A percentile compares a stretch with the other conserved stretches of the same genome.
These are phyloP conservation scores for Cunninghamia lanceolata DNA, from an alignment of 75 land plant species.

Conservation along the genomic window DNA sequence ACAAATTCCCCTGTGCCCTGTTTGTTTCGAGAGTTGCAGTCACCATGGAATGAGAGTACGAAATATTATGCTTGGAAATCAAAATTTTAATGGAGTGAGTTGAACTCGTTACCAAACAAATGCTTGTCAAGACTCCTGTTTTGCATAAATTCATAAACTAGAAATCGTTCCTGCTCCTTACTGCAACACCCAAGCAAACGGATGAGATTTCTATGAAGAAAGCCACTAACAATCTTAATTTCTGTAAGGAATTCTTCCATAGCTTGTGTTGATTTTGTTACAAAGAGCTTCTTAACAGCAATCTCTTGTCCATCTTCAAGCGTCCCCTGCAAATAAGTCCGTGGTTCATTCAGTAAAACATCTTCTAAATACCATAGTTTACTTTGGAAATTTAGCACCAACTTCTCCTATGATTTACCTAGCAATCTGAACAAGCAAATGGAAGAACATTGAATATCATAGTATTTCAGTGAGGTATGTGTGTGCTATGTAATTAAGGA, in stretches of 20 bases:
- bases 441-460: too few species aligned
- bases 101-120: constrained; percentile 16
- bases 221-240: constrained; percentile 15
- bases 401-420: background rate
- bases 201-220: constrained; percentile 24
- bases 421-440: background rate
- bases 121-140: constrained; percentile 18
- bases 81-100: background rate
- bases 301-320: constrained; percentile 20
- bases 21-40: background rate
- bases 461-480: too few species aligned
- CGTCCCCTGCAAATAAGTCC: constrained; percentile 6
- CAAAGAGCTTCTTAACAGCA: constrained; percentile 16
- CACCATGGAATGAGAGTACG: constrained; percentile 4
- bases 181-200: constrained; percentile 22
- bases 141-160: constrained; percentile 22
- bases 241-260: constrained; percentile 19
- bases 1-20: background rate
- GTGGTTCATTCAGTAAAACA: background rate
- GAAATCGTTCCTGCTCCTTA: constrained; percentile 14
- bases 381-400: background rate
- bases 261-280: constrained; percentile 18
- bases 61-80: background rate
- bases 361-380: background rate
- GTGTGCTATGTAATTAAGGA: background rate